Base-by-base conservation (phyloP, 2,329 filamentous ascomycete genomes). In the Scytalidium sp. region DNA sequence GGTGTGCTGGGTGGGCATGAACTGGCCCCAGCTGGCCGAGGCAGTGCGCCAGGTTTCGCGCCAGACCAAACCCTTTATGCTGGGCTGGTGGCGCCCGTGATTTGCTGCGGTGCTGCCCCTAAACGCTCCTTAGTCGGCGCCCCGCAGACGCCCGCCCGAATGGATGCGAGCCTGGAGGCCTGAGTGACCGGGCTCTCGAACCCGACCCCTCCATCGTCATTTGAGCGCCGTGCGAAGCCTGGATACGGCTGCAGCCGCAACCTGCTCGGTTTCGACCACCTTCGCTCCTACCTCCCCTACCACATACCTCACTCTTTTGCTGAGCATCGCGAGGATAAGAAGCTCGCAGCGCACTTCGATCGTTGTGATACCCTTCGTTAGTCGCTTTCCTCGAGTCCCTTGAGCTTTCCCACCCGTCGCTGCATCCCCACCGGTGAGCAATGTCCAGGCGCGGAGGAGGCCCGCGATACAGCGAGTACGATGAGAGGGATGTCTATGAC, bases 401-500 rank as follows among this genome's bases (percentile, higher is more conserved):
- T 29, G 39, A 21, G 15, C 19, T 39, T 13, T 19, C n/a, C 22
- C 44, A 21, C 47, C 4, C 17, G 39, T 19, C 19, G 41, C 36
- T 42, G n/a, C 44, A 52, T 53, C 50, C 56, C 53, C 29, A 44
- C 50, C 22, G 47, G 51, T 40, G 56, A 52, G 46, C 39, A 19
- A 60, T 60, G 57, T 60, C 57, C 32, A 36, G 55, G 41, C 56
- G 56, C 39, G 56, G 53, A 29, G 55, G 50, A 13, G 20, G 36
- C 19, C 19, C 36, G 13, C 42, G 47, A 17, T 47, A 48, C 23
- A 19, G 50, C 39, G 55, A 59, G 25, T 56, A 53, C 45, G 59
- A 63, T 39, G 62, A 64, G 41, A 56, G 56, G 41, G 58, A 62
- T 41, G 61, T 57, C 46, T 62, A 62, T 49, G 50, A 50, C 41